These are phyloP conservation scores for Camellia granthamiana DNA, from an alignment of 148 eudicot species.

Conservation along the genomic window DNA sequence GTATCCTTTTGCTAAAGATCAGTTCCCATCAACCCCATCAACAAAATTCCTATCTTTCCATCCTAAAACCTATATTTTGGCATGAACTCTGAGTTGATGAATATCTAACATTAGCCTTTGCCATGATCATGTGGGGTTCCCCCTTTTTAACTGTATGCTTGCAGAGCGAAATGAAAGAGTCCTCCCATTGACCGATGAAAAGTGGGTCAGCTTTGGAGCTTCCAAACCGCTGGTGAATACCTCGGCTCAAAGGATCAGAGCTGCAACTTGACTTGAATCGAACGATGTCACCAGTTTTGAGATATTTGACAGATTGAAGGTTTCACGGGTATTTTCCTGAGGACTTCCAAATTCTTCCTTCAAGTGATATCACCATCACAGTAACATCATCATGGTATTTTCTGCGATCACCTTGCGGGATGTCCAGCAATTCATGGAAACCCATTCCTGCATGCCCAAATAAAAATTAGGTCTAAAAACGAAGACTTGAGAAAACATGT, in stretches of 20 bases:
- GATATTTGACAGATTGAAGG: conserved; percentile 2
- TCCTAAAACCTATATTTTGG: conserved; percentile 18
- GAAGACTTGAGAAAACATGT: background rate
- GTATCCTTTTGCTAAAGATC: conserved; percentile 18
- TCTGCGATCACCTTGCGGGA: conserved; percentile 96
- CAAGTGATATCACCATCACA: conserved; percentile 95
- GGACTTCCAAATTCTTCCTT: conserved; percentile 99
- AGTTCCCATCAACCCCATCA: conserved; percentile 28
- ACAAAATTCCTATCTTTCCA: conserved; percentile 27
- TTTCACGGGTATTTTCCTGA: conserved; percentile 88
- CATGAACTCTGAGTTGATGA: conserved; percentile 10
- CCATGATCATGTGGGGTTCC: conserved; percentile 7
- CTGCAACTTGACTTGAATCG: background rate
- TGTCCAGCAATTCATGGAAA: conserved; percentile 95
- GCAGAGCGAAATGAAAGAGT: background rate
- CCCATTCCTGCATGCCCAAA: conserved; percentile 67
- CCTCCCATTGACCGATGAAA: conserved; percentile 9
- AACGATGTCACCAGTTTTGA: background rate
- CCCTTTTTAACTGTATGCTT: background rate
- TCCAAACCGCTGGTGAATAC: conserved; percentile 2
- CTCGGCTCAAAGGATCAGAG: conserved; percentile 15
- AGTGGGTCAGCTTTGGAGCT: conserved; percentile 2
- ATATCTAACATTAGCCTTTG: conserved; percentile 3
- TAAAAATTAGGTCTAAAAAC: background rate
- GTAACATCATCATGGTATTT: conserved; percentile 99